Evolutionary conservation across 306 rosid species (phyloP), one percentile per base, ranked within the genome.

Genomic region (Cyclanthera cordifolia): DNA sequence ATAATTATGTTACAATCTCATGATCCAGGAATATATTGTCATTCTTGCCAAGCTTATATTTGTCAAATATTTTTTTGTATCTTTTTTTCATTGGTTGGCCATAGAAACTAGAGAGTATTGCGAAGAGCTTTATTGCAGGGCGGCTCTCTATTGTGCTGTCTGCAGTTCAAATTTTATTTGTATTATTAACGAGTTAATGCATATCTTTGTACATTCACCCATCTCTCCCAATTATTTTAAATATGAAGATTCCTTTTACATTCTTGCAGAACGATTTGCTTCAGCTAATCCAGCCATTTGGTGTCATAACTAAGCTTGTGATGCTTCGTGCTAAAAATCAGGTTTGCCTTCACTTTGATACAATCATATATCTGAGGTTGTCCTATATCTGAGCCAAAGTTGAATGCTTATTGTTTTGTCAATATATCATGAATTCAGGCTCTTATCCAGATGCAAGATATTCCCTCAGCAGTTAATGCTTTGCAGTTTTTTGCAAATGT

Each of bases 251-350:
- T 41, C 32, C 72, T 79, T 23, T 78, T 27, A 24, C 32, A 24
- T 46, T 67, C 47, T 50, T 56, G 78, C 87, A 94, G 99, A 94
- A 94, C 73, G 99, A 94, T 85, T 81, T 94, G 74, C 99, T 94
- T 69, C 99, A 88, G 84, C 82, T 93, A 82, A 90, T 93, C 41
- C 96, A 90, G 82, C 95, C 97, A 56, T 90, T 94, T 76, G 99
- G 99, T 74, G 97, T 90, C 71, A 88, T 94, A 77, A 94, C 95
- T 45, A 94, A 94, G 87, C 97, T 94, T 73, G 99, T 94, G 72
- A 90, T 94, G 97, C 88, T 94, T 77, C 97, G 99, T 32, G 96
- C 99, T 2, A 94, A 94, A 82, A 94, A 94, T 79, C 99, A 94
- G 99, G 99, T 94, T 77, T 50, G 50, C 37, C 65, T 74, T 71